phyloP scores from a whole-genome alignment of 2,329 filamentous ascomycete species.

The Arthrocladium fulminans region DNA sequence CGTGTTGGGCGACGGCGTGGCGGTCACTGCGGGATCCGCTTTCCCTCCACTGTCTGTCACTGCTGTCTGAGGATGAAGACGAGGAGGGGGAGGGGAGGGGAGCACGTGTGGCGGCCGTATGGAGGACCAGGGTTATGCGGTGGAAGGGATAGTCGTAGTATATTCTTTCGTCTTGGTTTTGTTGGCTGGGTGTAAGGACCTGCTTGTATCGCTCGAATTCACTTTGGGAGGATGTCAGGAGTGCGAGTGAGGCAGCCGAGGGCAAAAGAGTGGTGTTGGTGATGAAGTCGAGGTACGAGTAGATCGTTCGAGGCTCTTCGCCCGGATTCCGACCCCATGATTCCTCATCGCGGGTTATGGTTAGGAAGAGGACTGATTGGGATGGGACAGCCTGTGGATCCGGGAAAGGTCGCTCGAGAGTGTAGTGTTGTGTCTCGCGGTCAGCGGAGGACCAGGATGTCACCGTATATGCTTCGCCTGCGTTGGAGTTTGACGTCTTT shows the following conservation, averaged over 20 bases:
- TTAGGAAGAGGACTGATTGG: not conserved
- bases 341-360: conserved; percentile 1
- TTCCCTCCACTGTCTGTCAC: no score
- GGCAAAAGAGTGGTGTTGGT: conserved; percentile 1
- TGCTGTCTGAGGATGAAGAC: no score
- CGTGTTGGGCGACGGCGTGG: conserved; percentile 2
- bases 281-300: conserved; percentile 2
- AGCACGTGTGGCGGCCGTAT: not conserved
- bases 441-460: not conserved
- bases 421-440: not conserved
- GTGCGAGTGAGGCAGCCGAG: not conserved
- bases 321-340: conserved; percentile 4
- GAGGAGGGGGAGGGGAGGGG: not conserved
- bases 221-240: not conserved
- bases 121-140: conserved; percentile 1
- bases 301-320: not conserved
- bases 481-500: not conserved
- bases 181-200: conserved; percentile 1
- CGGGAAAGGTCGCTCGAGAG: not conserved
- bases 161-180: not conserved
- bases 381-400: not conserved
- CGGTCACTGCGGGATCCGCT: not conserved
- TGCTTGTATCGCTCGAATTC: conserved; percentile 1
- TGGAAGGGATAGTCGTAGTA: conserved; percentile 7
- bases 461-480: not conserved